Conservation (phyloP, 257 asterid species). For the Solanum boliviense region DNA sequence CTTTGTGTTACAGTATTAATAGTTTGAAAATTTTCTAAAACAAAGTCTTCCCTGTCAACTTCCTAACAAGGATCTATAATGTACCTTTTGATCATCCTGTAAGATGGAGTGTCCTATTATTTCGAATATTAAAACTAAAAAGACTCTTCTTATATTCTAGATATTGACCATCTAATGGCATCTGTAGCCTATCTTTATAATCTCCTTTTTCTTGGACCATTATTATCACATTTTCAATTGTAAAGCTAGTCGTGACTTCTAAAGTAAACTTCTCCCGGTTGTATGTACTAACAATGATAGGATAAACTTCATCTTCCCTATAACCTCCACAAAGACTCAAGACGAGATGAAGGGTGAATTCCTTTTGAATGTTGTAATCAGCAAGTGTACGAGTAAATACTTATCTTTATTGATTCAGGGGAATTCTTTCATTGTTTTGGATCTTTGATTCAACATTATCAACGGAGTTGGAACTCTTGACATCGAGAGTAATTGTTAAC, state of each 20-base stretch:
- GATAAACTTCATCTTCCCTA: neutral
- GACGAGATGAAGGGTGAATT: conserved; percentile 1
- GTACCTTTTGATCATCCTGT: neutral
- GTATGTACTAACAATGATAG: neutral
- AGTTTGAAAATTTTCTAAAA: neutral
- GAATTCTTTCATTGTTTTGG: neutral
- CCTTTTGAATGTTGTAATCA: neutral
- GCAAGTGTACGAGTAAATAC: neutral
- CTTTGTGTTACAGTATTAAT: neutral
- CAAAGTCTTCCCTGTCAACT: neutral
- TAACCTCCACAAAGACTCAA: neutral
- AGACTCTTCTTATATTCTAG: neutral
- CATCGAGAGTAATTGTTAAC: too few species aligned
- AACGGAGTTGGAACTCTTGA: too few species aligned
- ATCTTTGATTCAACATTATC: too few species aligned
- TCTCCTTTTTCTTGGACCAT: neutral
- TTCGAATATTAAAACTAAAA: neutral
- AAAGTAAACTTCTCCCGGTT: neutral
- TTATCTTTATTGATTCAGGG: neutral
- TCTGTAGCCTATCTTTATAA: neutral
- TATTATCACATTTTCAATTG: neutral
- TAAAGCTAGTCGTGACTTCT: neutral
- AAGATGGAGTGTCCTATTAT: neutral
- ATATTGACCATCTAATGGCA: conserved; percentile 2
- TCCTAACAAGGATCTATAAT: neutral